Evolutionary conservation across 495 filamentous ascomycete species (phyloP), one percentile per base, ranked within the genome.

Genomic region (Neurospora sp.): DNA sequence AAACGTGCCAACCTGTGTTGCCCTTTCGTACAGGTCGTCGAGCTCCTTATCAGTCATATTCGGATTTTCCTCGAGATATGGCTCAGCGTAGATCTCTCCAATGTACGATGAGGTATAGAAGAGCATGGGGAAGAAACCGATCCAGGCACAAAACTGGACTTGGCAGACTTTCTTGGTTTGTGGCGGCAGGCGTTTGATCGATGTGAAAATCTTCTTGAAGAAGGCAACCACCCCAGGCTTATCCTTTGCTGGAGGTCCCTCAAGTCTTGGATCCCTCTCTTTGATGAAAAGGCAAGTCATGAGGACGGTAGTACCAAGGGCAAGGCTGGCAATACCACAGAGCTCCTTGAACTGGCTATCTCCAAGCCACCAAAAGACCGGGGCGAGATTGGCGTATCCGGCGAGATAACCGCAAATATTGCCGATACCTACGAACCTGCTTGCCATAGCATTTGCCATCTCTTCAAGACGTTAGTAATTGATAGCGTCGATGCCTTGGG

Each of bases 71-170:
- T 88, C 86, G 71, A 97, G 91, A 71, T 86, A 91, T 1, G 93
- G 93, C 77, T 96, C 90, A 46, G 91, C 91, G 77, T 96, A 96
- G 70, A 96, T 90, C 79, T 97, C 93, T 70, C 91, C 94, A 76
- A 97, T 90, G 80, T 94, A 97, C 38, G 92, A 96, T 2, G 93
- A 96, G 8, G 93, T 91, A 82, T 97, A 97, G 81, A 94, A 97
- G 0, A 97, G 85, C 83, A 97, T 95, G 20, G 94, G 94, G 77
- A 97, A 97, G 91, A 94, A 97, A 72, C 92, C 94, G 74, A 97
- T 90, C 94, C 94, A 97, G 37, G 92, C 92, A 71, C 91, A 93
- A 77, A 97, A 88, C 79, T 97, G 93, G 0, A 96, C 93, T 74
- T 92, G 84, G 80, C 94, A 97, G 73, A 97, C 92, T 76, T 89